These are phyloP conservation scores for Bolboschoenus planiculmis DNA, from an alignment of 176 grass and related monocot genomes.

Conservation along the genomic window DNA sequence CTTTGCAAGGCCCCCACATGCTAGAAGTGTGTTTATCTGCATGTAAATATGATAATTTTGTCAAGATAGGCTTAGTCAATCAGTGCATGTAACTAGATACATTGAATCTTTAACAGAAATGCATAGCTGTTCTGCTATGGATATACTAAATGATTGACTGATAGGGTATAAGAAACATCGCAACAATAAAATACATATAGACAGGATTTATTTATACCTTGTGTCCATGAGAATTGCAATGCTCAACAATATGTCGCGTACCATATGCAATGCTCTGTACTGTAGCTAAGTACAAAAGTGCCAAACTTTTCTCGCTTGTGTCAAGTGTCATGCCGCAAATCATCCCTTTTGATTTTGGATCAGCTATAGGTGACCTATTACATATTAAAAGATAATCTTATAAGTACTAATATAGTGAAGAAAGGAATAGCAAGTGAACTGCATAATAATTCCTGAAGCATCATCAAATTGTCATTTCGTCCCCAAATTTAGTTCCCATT, in stretches of 20 bases:
- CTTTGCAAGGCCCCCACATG: conserved; percentile 83
- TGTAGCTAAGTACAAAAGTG: conserved; percentile 85
- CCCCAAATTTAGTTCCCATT: not conserved
- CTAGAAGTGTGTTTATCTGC: conserved; percentile 83
- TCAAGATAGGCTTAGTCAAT: not conserved
- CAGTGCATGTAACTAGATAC: not conserved
- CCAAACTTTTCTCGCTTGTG: conserved; percentile 71
- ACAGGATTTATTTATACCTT: conserved; percentile 45
- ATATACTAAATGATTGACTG: not conserved
- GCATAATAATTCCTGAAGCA: not conserved
- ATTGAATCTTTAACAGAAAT: not conserved
- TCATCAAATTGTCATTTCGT: not conserved
- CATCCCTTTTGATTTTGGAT: conserved; percentile 91
- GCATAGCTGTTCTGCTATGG: not conserved
- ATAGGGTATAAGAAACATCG: not conserved
- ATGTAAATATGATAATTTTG: conserved; percentile 20
- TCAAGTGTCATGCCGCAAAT: conserved; percentile 84
- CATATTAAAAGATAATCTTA: not conserved
- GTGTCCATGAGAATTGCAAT: conserved; percentile 86
- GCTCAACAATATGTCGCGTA: conserved; percentile 80
- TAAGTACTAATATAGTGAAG: not conserved
- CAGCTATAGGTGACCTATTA: conserved; percentile 77
- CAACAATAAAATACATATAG: not conserved
- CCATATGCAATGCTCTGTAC: conserved; percentile 95
- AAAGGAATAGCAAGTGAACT: not conserved